Conservation (phyloP, 305 asterid genomes). For the Solanum hybrid region DNA sequence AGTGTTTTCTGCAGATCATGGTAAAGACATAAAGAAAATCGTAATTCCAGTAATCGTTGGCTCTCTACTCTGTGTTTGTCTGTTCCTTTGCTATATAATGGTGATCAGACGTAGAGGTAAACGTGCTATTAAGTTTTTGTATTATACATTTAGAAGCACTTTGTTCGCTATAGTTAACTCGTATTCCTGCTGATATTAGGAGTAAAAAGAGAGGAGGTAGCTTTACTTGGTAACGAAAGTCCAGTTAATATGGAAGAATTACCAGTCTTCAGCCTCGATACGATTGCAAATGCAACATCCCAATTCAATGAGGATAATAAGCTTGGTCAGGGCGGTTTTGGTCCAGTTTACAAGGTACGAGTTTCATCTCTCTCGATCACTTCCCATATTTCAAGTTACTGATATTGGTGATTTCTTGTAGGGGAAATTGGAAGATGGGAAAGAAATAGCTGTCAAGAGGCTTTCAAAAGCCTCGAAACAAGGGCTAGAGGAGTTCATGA, state of each 20-base stretch:
- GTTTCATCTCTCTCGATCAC: neutral
- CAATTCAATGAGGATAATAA: slow-evolving; percentile 25
- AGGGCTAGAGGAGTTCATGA: slow-evolving; percentile 46
- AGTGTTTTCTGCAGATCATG: slow-evolving; percentile 13
- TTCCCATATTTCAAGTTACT: neutral
- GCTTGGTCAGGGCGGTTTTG: slow-evolving; percentile 64
- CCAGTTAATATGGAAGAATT: slow-evolving; percentile 32
- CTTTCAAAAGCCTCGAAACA: slow-evolving; percentile 43
- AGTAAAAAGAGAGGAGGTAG: neutral
- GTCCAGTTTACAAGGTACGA: slow-evolving; percentile 44
- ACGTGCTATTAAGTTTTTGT: neutral
- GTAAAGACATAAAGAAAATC: slow-evolving; percentile 19
- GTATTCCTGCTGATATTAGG: slow-evolving; percentile 5
- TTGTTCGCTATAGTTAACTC: neutral
- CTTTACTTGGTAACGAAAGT: neutral
- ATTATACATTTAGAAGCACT: neutral
- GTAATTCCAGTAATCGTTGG: slow-evolving; percentile 21
- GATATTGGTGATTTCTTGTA: slow-evolving; percentile 7
- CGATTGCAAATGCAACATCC: slow-evolving; percentile 30
- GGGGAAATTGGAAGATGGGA: slow-evolving; percentile 44
- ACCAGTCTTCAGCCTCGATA: slow-evolving; percentile 28
- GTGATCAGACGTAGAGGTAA: slow-evolving; percentile 31
- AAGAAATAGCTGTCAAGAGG: slow-evolving; percentile 49
- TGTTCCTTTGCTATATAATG: slow-evolving; percentile 28
- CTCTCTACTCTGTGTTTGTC: slow-evolving; percentile 5